These are phyloP conservation scores for Heracleum sosnowskyi DNA, from an alignment of 129 eudicot species.

Conservation along the genomic window DNA sequence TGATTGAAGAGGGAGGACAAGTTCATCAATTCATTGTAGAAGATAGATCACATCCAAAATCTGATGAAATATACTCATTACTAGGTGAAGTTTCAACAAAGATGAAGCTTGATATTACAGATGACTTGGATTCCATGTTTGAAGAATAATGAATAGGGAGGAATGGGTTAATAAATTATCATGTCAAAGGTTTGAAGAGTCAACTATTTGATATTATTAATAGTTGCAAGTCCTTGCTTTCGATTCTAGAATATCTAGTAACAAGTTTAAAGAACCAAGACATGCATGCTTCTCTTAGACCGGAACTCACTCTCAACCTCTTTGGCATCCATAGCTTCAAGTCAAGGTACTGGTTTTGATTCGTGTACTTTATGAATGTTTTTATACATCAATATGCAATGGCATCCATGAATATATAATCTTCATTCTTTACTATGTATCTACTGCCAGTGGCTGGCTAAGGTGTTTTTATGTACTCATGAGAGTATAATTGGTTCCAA, in stretches of 20 bases:
- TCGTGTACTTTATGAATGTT: neutral
- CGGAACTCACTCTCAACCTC: neutral
- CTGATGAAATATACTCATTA: slow-evolving; percentile 43
- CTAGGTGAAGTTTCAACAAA: slow-evolving; percentile 29
- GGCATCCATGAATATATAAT: neutral
- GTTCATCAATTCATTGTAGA: slow-evolving; percentile 64
- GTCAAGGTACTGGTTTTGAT: neutral
- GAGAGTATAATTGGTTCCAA: neutral
- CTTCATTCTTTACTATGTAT: neutral
- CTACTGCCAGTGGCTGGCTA: neutral
- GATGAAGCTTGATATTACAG: slow-evolving; percentile 22
- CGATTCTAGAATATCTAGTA: neutral
- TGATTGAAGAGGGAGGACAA: slow-evolving; percentile 51
- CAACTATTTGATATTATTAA: neutral
- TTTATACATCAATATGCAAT: neutral
- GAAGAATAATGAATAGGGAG: too few species aligned
- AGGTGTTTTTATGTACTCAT: neutral
- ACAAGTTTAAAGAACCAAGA: neutral
- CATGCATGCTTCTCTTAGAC: neutral
- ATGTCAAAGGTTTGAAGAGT: too few species aligned
- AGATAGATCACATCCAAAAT: slow-evolving; percentile 58
- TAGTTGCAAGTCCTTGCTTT: neutral
- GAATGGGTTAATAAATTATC: too few species aligned
- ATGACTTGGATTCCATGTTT: too few species aligned
- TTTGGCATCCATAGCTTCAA: neutral